These are phyloP conservation scores for Odonthalia washingtoniensis DNA, from an alignment of 31 red algal genomes.

Conservation along the genomic window DNA sequence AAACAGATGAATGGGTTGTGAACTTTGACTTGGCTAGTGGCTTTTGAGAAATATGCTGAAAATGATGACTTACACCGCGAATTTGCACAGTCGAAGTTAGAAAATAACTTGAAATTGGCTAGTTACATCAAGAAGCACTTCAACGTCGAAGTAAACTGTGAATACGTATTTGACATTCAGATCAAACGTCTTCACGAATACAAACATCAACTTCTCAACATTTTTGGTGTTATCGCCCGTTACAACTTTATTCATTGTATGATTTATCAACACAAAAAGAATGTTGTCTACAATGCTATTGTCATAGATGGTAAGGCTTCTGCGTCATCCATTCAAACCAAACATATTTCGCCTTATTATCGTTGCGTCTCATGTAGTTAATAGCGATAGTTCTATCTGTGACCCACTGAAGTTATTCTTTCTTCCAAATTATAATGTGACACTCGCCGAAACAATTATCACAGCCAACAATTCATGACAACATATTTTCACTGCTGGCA, in stretches of 20 bases:
- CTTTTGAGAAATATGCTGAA: constrained; percentile 89
- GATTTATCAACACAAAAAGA: constrained; percentile 63
- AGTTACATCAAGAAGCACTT: constrained; percentile 69
- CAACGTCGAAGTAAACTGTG: constrained; percentile 75
- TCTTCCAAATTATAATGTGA: constrained; percentile 95
- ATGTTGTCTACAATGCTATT: constrained; percentile 87
- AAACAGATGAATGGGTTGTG: constrained; percentile 95
- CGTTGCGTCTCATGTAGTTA: constrained; percentile 91
- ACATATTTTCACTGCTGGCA: constrained; percentile 99
- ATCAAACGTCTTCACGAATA: constrained; percentile 99
- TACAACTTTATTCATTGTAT: constrained; percentile 95
- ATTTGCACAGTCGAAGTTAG: constrained; percentile 84
- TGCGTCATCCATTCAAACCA: constrained; percentile 92
- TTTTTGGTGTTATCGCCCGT: constrained; percentile 93
- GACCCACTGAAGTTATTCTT: constrained; percentile 97
- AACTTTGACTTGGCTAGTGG: constrained; percentile 73
- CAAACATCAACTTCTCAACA: constrained; percentile 99
- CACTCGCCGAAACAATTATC: constrained; percentile 90
- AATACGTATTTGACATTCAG: constrained; percentile 98
- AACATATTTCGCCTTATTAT: constrained; percentile 97
- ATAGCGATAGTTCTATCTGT: constrained; percentile 84
- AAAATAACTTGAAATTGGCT: constrained; percentile 94
- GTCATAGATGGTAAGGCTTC: constrained; percentile 99
- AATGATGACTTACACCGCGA: constrained; percentile 94
- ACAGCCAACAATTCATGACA: constrained; percentile 95